A percentile compares a stretch with the other conserved stretches of the same genome.
Conservation (phyloP, 192 early-diverging fungal species). For the Coemansia sp. region DNA sequence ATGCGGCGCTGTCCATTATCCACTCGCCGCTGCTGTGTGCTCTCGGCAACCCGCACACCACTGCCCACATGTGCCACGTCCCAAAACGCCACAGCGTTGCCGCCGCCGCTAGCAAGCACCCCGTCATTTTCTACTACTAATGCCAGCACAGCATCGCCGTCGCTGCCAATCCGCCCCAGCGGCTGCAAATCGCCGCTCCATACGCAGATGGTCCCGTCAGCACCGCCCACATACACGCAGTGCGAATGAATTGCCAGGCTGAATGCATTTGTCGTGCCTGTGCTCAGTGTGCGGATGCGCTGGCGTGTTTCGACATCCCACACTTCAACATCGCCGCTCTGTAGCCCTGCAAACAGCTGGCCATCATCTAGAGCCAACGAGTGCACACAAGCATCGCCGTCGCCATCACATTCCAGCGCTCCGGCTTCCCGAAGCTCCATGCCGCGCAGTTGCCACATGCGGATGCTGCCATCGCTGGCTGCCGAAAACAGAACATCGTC, state of each 20-base stretch:
- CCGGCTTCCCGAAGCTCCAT: constrained; percentile 22
- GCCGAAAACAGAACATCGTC: constrained; percentile 43
- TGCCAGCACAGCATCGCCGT: constrained; percentile 60
- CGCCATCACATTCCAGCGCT: constrained; percentile 23
- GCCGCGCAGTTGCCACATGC: constrained; percentile 44
- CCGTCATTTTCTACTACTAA: constrained; percentile 35
- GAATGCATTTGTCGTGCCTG: constrained; percentile 55
- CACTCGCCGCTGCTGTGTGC: constrained; percentile 4
- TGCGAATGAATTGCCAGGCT: constrained; percentile 49
- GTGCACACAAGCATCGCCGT: constrained; percentile 54
- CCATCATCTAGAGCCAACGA: constrained; percentile 66
- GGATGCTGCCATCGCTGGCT: constrained; percentile 68
- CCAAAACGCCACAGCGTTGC: constrained; percentile 65
- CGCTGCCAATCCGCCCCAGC: constrained; percentile 52
- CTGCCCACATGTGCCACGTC: constrained; percentile 19
- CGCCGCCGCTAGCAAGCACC: constrained; percentile 60
- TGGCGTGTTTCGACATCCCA: constrained; percentile 74
- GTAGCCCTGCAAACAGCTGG: constrained; percentile 69
- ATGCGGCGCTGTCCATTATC: constrained; percentile 36
- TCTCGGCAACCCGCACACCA: no score
- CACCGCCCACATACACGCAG: constrained; percentile 61
- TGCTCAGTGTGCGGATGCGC: constrained; percentile 42
- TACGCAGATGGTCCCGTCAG: constrained; percentile 67
- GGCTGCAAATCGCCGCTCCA: constrained; percentile 66
- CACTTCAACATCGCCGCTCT: constrained; percentile 70